A percentile compares a stretch with the other conserved stretches of the same genome.
phyloP scores from a whole-genome alignment of 352 stramenopile species.

The Saprolegnia parasitica region DNA sequence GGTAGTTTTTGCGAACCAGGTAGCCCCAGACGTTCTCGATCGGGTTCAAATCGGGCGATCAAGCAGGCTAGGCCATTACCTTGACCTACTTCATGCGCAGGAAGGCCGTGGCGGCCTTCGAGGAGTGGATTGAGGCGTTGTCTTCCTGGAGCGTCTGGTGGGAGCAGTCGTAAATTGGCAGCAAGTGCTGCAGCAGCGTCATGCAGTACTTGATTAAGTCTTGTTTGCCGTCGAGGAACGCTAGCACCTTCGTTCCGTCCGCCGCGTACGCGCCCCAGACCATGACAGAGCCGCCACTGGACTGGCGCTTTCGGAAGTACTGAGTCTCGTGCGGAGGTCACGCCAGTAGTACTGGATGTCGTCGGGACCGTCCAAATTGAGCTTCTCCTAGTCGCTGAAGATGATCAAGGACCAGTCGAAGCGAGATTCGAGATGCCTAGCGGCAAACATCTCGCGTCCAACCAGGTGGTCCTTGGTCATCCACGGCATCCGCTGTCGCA shows the following conservation, averaged over 20 bases:
- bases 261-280: slow-evolving; percentile 3
- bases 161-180: background rate
- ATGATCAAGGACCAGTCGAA: slow-evolving; percentile 34
- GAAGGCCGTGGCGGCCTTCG: slow-evolving; percentile 7
- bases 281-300: background rate
- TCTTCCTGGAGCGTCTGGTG: slow-evolving; percentile 27
- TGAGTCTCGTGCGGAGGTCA: slow-evolving; percentile 27
- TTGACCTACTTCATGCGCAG: background rate
- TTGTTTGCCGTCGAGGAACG: slow-evolving; percentile 8
- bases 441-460: slow-evolving; percentile 11
- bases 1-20: slow-evolving; percentile 26
- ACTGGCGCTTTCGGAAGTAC: background rate
- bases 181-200: background rate
- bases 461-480: slow-evolving; percentile 17
- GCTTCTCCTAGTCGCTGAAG: slow-evolving; percentile 44
- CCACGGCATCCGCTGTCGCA: background rate
- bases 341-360: slow-evolving; percentile 35
- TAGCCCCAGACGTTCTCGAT: slow-evolving; percentile 31
- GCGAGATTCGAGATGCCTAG: slow-evolving; percentile 13
- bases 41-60: slow-evolving; percentile 27
- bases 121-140: slow-evolving; percentile 5
- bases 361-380: slow-evolving; percentile 39
- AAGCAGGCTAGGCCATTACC: slow-evolving; percentile 11
- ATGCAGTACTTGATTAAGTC: background rate
- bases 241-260: background rate